Conservation (phyloP, 257 asterid species). For the Coffea canephora region DNA sequence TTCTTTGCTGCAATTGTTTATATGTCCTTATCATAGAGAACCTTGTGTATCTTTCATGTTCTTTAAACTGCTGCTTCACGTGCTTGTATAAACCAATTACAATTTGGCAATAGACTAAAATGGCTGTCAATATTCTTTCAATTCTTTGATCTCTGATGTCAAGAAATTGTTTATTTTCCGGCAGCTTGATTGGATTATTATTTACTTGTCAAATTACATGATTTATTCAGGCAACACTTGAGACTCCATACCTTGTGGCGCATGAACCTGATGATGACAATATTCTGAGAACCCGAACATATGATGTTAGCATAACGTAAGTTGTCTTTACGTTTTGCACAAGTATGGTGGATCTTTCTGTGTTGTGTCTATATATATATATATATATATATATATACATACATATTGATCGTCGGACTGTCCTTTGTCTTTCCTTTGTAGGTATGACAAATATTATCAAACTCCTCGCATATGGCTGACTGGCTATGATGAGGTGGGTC, state of each 20-base stretch:
- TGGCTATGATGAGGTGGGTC: slow-evolving; percentile 93
- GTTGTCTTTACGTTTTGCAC: slow-evolving; percentile 24
- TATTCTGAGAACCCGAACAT: slow-evolving; percentile 87
- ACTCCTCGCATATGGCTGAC: slow-evolving; percentile 99
- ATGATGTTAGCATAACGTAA: slow-evolving; percentile 98
- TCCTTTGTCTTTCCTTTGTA: slow-evolving; percentile 20
- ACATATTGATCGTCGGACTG: not conserved
- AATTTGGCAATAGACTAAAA: not conserved
- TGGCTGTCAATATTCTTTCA: not conserved
- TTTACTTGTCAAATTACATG: slow-evolving; percentile 8
- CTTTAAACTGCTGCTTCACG: too few relatives aligned
- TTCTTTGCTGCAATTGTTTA: not conserved
- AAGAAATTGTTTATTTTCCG: not conserved
- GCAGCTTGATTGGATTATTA: not conserved
- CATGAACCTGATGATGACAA: slow-evolving; percentile 95
- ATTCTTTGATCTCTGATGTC: not conserved
- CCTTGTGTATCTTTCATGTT: too few relatives aligned
- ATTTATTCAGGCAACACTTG: slow-evolving; percentile 73
- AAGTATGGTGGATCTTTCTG: not conserved
- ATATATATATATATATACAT: not conserved
- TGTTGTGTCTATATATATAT: not conserved
- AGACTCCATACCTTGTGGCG: slow-evolving; percentile 68
- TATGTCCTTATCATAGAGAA: not conserved
- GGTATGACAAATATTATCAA: slow-evolving; percentile 98
- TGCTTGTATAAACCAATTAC: not conserved